Base-by-base conservation (phyloP, 305 asterid genomes). In the Rubia tinctorum region DNA sequence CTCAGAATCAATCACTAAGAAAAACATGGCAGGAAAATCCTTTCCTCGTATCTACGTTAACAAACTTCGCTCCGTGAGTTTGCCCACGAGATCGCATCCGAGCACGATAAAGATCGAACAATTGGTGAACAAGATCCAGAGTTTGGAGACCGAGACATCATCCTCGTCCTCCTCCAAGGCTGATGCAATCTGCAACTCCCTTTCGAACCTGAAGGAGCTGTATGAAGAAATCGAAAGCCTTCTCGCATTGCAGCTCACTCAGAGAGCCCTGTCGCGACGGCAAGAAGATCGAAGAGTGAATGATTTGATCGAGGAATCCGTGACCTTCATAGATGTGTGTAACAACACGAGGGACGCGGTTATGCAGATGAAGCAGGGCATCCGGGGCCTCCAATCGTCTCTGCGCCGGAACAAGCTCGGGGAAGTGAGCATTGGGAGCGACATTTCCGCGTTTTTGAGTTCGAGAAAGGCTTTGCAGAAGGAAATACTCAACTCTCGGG, bases 81-180 rank as follows among this genome's bases (percentile, higher is more conserved):
- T 79, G 47, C 86, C 86, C 18, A 67, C 79, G 7, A 79, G 81
- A 62, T 79, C 83, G 62, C 86, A 79, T 11, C 86, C 86, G 0
- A 79, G 78, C 49, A 82, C 83, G 0, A 42, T 71, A 62, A 82
- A 68, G 71, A 74, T 79, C 23, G 83, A 82, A 5, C 80, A 76
- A 68, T 58, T 67, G 8, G 8, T 79, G 22, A 82, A 76, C 76
- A 82, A 77, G 74, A 71, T 82, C 23, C 79, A 82, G 66, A 76
- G 74, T 63, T 71, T 62, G 73, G 81, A 73, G 45, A 74, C 69
- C 0, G 55, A 49, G 4, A 13, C 59, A 53, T 53, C 59, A 17
- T 67, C 64, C 25, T 20, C 61, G 9, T 39, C 74, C 0, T 39
- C 34, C 49, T 39, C 66, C 66, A 71, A 40, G 74, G 40, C 74